Percentiles rank a stretch among this genome's conserved stretches.
Conservation (phyloP, 345 rosid species). For the Ricinus communis region DNA sequence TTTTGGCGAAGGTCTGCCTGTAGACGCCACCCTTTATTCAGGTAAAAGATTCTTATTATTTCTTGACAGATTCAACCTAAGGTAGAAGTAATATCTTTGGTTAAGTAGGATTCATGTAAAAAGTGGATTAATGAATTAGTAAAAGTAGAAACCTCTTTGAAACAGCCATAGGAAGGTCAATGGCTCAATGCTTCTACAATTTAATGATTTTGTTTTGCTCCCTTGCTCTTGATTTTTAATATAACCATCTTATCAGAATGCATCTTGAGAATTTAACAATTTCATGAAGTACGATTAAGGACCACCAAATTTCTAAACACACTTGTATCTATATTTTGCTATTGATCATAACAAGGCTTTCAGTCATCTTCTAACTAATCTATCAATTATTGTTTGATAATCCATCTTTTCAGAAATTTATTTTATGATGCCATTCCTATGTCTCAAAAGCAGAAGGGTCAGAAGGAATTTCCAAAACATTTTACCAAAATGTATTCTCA, state of each 20-base stretch:
- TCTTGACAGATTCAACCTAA: neutral
- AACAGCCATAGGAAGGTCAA: neutral
- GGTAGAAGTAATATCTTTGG: neutral
- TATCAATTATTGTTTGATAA: neutral
- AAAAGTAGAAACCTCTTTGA: neutral
- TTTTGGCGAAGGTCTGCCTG: conserved; percentile 78
- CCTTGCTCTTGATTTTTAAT: neutral
- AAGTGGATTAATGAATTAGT: neutral
- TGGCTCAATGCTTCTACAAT: neutral
- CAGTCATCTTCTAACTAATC: neutral
- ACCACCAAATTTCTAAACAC: neutral
- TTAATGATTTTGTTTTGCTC: neutral
- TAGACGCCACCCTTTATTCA: conserved; percentile 60
- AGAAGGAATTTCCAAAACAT: neutral
- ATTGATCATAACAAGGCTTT: neutral
- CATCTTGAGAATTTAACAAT: too few species aligned
- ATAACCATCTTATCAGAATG: neutral
- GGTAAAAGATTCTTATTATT: conserved; percentile 35
- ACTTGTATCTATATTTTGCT: neutral
- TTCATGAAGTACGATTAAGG: neutral
- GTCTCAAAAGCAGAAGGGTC: neutral
- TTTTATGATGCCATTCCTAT: neutral
- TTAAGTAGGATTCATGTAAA: neutral
- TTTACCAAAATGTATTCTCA: neutral
- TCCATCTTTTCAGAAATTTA: neutral